These are phyloP conservation scores for Tremellales sp. DNA, from an alignment of 1,284 basidiomycete genomes.

Conservation along the genomic window DNA sequence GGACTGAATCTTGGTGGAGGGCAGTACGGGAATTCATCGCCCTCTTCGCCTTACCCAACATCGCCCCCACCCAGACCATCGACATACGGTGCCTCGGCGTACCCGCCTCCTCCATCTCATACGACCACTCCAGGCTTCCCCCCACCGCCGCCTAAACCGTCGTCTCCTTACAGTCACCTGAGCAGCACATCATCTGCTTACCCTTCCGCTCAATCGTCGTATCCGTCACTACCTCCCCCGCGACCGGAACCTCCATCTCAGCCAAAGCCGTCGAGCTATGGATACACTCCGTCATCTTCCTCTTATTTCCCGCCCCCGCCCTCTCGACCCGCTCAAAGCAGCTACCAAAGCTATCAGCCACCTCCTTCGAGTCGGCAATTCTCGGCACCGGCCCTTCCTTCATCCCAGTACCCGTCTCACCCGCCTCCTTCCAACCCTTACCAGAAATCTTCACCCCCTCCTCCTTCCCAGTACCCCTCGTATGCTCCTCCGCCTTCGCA, in stretches of 20 bases:
- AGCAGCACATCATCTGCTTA: not conserved
- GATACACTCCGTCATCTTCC: not conserved
- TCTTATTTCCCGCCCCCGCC: conserved; percentile 30
- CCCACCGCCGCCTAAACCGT: conserved; percentile 7
- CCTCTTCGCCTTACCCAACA: conserved; percentile 8
- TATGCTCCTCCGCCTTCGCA: conserved; percentile 17
- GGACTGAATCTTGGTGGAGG: conserved; percentile 21
- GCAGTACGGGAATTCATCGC: conserved; percentile 11
- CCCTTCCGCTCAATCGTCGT: conserved; percentile 16
- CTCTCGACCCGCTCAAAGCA: conserved; percentile 20
- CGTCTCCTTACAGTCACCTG: not conserved
- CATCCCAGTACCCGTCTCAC: conserved; percentile 29
- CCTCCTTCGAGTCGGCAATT: conserved; percentile 24
- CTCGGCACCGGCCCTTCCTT: conserved; percentile 11
- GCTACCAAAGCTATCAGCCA: too few species aligned
- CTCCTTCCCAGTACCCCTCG: conserved; percentile 17
- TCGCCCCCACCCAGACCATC: conserved; percentile 2
- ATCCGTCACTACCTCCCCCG: conserved; percentile 36
- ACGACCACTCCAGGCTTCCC: conserved; percentile 5
- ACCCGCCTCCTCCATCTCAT: conserved; percentile 9
- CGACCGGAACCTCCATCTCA: conserved; percentile 44
- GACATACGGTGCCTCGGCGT: not conserved
- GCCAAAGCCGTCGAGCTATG: conserved; percentile 32
- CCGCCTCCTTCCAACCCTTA: conserved; percentile 48
- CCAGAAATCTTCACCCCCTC: conserved; percentile 6